These are phyloP conservation scores for Spiromastix sp. DNA, from an alignment of 2,329 filamentous ascomycete species.

Conservation along the genomic window DNA sequence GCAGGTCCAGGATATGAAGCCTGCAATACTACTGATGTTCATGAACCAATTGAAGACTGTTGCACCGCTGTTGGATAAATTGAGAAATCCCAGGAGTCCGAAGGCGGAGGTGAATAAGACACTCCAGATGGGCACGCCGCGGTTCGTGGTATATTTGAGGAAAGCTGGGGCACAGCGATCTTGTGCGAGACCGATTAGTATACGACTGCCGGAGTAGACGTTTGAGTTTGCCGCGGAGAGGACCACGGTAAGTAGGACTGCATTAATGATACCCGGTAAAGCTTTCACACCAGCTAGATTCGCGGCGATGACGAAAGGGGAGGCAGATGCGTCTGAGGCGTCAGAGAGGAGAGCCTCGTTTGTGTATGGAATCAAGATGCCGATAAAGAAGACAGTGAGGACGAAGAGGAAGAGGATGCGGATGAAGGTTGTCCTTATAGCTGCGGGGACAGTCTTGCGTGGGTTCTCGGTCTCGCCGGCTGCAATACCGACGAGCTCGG, in stretches of 20 bases:
- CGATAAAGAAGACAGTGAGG: conserved; percentile 51
- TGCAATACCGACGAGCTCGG: conserved; percentile 68
- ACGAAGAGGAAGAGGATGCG: conserved; percentile 54
- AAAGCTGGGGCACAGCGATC: conserved; percentile 34
- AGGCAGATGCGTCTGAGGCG: conserved; percentile 22
- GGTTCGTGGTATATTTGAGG: conserved; percentile 31
- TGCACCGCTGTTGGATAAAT: conserved; percentile 51
- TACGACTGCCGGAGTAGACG: conserved; percentile 46
- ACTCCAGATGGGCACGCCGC: conserved; percentile 35
- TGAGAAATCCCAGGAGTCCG: conserved; percentile 60
- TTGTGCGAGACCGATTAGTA: conserved; percentile 55
- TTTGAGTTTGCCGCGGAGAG: conserved; percentile 35
- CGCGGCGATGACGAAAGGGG: conserved; percentile 35
- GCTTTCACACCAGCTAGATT: conserved; percentile 27
- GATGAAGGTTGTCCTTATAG: conserved; percentile 66
- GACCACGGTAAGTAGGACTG: conserved; percentile 32
- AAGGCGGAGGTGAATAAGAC: conserved; percentile 39
- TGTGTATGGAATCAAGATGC: conserved; percentile 57
- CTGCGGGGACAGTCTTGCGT: conserved; percentile 58
- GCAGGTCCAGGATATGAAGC: conserved; percentile 28
- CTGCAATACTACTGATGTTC: conserved; percentile 25
- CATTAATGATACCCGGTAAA: conserved; percentile 32
- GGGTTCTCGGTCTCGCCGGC: conserved; percentile 68
- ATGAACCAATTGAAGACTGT: conserved; percentile 43
- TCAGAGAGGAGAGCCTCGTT: conserved; percentile 40